Percentiles rank a stretch among this genome's conserved stretches.
Evolutionary conservation across 192 early-diverging fungal species (phyloP).

Genomic region (Backusella morwellensis): DNA sequence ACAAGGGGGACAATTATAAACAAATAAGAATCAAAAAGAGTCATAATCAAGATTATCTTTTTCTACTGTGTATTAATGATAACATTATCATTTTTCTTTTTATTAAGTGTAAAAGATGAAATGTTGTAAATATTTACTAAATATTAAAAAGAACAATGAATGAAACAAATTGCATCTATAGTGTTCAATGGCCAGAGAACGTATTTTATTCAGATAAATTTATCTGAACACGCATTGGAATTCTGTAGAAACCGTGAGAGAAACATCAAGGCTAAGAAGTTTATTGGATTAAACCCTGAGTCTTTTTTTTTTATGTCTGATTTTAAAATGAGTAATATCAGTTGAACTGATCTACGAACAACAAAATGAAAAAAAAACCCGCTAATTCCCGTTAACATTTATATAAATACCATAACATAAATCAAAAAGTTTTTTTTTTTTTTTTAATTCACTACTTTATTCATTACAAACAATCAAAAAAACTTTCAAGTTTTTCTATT

Average conservation of each 20-base stretch:
- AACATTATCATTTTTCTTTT: not conserved
- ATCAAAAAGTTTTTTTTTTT: not conserved
- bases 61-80: not conserved
- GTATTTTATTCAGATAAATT: not conserved
- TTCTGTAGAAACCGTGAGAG: conserved; percentile 5
- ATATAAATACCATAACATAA: conserved; percentile 2
- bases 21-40: not conserved
- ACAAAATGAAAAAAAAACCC: not conserved
- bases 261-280: not conserved
- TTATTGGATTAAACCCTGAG: not conserved
- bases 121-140: not conserved
- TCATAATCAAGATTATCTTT: not conserved
- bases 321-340: conserved; percentile 1
- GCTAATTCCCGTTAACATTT: not conserved
- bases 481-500: not conserved
- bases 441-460: not conserved
- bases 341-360: not conserved
- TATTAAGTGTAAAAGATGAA: not conserved
- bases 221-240: not conserved
- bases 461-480: not conserved
- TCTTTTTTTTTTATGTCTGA: not conserved
- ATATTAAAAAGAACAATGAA: not conserved
- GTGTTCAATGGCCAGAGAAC: not conserved
- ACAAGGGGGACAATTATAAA: not conserved
- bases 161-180: not conserved